A percentile compares a stretch with the other conserved stretches of the same genome.
phyloP scores from a whole-genome alignment of 2,329 filamentous ascomycete species.

The Coniella vitis region DNA sequence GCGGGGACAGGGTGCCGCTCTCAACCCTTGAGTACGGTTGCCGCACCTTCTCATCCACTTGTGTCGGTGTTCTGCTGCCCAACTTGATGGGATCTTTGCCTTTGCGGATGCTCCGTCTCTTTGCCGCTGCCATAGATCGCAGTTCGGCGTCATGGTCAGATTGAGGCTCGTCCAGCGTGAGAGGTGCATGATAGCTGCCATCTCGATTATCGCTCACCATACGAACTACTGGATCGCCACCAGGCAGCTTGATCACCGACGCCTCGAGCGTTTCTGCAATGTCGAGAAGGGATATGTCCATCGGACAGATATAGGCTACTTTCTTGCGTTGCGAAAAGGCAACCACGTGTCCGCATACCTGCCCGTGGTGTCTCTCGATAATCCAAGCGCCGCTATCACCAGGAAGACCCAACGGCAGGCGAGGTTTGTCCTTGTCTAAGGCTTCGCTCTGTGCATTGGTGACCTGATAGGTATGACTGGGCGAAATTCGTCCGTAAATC shows the following conservation, averaged over 20 bases:
- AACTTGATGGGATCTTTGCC: conserved; percentile 12
- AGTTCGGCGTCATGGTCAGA: conserved; percentile 7
- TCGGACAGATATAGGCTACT: conserved; percentile 88
- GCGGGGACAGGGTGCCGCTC: not conserved
- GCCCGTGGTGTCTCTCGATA: conserved; percentile 69
- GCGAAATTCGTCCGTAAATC: conserved; percentile 75
- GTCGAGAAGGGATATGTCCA: conserved; percentile 83
- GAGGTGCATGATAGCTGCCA: conserved; percentile 58
- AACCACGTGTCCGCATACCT: conserved; percentile 82
- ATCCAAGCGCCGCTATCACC: conserved; percentile 94
- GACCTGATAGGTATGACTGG: conserved; percentile 64
- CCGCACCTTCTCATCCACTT: not conserved
- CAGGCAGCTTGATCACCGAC: conserved; percentile 62
- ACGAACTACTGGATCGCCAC: conserved; percentile 39
- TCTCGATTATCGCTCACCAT: conserved; percentile 41
- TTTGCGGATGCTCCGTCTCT: conserved; percentile 13
- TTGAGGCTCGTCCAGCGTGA: not conserved
- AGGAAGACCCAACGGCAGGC: conserved; percentile 56
- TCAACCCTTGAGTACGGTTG: conserved; percentile 2
- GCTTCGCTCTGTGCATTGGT: conserved; percentile 30
- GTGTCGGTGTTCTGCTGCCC: not conserved
- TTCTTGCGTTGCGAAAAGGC: conserved; percentile 77
- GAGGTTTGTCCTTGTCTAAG: conserved; percentile 16
- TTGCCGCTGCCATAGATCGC: conserved; percentile 13
- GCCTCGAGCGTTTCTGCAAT: conserved; percentile 75